Conservation (phyloP, 176 grass and related monocot genomes). For the Thinopyrum elongatum region DNA sequence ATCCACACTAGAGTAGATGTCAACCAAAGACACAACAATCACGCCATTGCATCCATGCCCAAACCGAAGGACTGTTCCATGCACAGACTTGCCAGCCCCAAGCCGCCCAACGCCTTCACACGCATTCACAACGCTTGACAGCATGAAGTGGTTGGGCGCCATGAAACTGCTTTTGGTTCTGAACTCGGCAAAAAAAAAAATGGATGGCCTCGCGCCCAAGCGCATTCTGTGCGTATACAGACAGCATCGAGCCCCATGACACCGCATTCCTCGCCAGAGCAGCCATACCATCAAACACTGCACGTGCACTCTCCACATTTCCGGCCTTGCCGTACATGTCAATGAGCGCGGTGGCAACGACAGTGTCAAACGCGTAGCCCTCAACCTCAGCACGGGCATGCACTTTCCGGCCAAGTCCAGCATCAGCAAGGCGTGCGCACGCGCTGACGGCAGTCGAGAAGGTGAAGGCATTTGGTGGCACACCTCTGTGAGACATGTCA, state of each 20-base stretch:
- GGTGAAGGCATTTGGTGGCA: slow-evolving; percentile 53
- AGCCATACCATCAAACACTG: slow-evolving; percentile 56
- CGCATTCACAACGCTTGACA: too few species aligned
- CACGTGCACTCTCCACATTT: slow-evolving; percentile 26
- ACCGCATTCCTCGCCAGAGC: slow-evolving; percentile 35
- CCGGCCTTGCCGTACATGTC: slow-evolving; percentile 76
- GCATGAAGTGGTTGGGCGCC: too few species aligned
- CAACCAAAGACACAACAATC: too few species aligned
- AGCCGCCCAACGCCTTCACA: too few species aligned
- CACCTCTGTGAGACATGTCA: slow-evolving; percentile 27
- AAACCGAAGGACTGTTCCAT: too few species aligned
- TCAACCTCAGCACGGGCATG: slow-evolving; percentile 49
- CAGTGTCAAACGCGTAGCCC: slow-evolving; percentile 26
- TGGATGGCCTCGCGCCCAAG: too few species aligned
- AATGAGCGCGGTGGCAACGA: slow-evolving; percentile 53
- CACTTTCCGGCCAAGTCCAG: slow-evolving; percentile 45
- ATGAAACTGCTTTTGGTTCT: too few species aligned
- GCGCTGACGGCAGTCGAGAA: slow-evolving; percentile 44
- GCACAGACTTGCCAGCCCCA: too few species aligned
- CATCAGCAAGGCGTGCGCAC: slow-evolving; percentile 55
- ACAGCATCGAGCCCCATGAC: slow-evolving; percentile 42
- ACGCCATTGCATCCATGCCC: too few species aligned
- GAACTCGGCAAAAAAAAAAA: too few species aligned
- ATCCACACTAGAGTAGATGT: too few species aligned
- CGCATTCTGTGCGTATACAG: too few species aligned